phyloP scores from a whole-genome alignment of 176 grass and related monocot species.

The Elaeis guineensis region DNA sequence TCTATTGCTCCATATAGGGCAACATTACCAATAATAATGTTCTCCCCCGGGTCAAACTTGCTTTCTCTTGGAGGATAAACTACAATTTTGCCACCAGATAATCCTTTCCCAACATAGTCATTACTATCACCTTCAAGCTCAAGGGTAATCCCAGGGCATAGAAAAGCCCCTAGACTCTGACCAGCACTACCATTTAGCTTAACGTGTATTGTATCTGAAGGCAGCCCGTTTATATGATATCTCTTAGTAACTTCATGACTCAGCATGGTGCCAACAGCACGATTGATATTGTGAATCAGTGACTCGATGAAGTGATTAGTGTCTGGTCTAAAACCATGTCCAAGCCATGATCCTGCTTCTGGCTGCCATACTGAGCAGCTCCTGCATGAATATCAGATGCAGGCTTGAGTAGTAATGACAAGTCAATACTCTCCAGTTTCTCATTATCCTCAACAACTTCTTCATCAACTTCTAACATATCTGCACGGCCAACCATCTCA shows the following conservation, averaged over 20 bases:
- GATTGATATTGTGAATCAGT: conserved; percentile 63
- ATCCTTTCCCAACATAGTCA: conserved; percentile 97
- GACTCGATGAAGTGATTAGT: conserved; percentile 67
- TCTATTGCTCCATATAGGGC: conserved; percentile 88
- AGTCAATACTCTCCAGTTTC: conserved; percentile 88
- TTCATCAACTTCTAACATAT: conserved; percentile 86
- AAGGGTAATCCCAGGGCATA: conserved; percentile 88
- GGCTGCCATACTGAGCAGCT: conserved; percentile 71
- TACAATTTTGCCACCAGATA: conserved; percentile 91
- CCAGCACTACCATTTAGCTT: conserved; percentile 86
- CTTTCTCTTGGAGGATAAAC: conserved; percentile 81
- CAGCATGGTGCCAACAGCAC: conserved; percentile 85
- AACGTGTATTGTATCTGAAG: conserved; percentile 65
- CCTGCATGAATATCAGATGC: conserved; percentile 64
- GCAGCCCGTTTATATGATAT: conserved; percentile 75
- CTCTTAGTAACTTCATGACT: conserved; percentile 91
- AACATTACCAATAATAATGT: conserved; percentile 98
- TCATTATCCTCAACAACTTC: conserved; percentile 85
- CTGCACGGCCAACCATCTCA: conserved; percentile 97
- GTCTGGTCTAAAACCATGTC: conserved; percentile 79
- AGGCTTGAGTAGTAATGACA: conserved; percentile 80
- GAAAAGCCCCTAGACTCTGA: conserved; percentile 87
- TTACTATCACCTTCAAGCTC: conserved; percentile 97
- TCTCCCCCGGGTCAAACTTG: conserved; percentile 71
- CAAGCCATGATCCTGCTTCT: conserved; percentile 91